Evolutionary conservation across 2,329 filamentous ascomycete genomes (phyloP), one percentile per base, ranked within the genome.

Genomic region (Paramyrothecium roridum): DNA sequence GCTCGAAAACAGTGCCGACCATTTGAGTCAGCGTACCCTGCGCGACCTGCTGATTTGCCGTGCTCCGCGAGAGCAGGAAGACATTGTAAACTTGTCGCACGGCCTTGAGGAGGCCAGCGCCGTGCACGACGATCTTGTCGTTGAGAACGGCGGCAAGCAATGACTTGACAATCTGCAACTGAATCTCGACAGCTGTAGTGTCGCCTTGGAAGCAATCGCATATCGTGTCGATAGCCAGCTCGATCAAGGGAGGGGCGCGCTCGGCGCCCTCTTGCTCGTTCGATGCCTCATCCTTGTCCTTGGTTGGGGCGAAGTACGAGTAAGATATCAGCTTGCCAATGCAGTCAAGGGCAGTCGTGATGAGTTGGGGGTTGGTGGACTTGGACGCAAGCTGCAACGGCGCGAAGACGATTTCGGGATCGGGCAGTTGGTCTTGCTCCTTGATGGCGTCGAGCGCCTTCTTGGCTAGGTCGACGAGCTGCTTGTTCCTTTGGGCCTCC

Each of bases 311-410:
- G 73, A 99, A 98, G 79, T 98, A 98, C 19, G 95, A 96, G 73
- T 96, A 99, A 66, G 93, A 97, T 70, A 98, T 98, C 59, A 99
- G 86, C 78, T 99, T 99, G 66, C 96, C 95, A 66, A 99, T 97
- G 75, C 93, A 98, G 75, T 99, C 95, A 67, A 99, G 85, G 8
- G 95, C 93, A 40, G 90, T 90, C 21, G 92, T 96, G 57, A 92
- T 90, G 49, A 99, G 81, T 56, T 91, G 86, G 53, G 93, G 88
- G 66, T 91, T 97, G 65, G 87, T 84, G 11, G 91, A 89, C 70
- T 92, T 91, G 37, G 93, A 93, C 50, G 96, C 95, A 46, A 98
- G 82, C 68, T 96, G 90, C 33, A 99, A 76, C 16, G 95, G 95
- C 61, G 89, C 87, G 68, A 99, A 99, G 63, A 99, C 86, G 55